Evolutionary conservation across 345 rosid genomes (phyloP), one percentile per base, ranked within the genome.

Genomic region (Moringa oleifera): DNA sequence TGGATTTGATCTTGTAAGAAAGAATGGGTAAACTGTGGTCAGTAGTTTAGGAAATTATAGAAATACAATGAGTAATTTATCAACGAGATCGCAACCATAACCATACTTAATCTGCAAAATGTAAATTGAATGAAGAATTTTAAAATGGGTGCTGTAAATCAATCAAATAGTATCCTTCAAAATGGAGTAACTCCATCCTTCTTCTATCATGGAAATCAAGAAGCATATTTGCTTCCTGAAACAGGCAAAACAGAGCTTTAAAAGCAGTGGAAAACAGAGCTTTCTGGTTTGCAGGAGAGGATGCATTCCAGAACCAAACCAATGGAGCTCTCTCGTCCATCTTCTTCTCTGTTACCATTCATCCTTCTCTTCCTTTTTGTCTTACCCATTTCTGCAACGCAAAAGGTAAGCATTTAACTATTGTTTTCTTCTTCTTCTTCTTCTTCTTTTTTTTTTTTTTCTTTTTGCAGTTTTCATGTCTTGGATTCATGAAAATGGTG

Each of bases 371-470:
- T 64, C 71, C 71, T 72, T 54, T 59, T 68, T 18, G 70, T 59
- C 31, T 46, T 69, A 25, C 76, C 69, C 24, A 25, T 79, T 63
- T 73, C 67, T 76, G 76, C 85, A 52, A 18, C 41, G 6, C 49
- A 58, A 72, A 80, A 82, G 83, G 87, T 70, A 60, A 67, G 71
- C 59, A 58, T 22, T 25, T 20, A 61, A 19, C 23, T 20, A 51
- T 33, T 20, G 18, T 21, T 23, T 17, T 46, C 3, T n/a, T n/a
- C n/a, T n/a, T n/a, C n/a, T n/a, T n/a, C n/a, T n/a, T n/a, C n/a
- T n/a, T 2, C 2, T 41, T 55, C 41, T 52, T 47, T 47, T 12
- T 19, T 41, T 4, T 41, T 4, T 55, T 52, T 52, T 53, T 47
- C 11, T 17, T 41, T 4, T 41, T 5, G 12, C 6, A 15, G 9